These are phyloP conservation scores for Diaporthe australafricana DNA, from an alignment of 2,329 filamentous ascomycete genomes.

Conservation along the genomic window DNA sequence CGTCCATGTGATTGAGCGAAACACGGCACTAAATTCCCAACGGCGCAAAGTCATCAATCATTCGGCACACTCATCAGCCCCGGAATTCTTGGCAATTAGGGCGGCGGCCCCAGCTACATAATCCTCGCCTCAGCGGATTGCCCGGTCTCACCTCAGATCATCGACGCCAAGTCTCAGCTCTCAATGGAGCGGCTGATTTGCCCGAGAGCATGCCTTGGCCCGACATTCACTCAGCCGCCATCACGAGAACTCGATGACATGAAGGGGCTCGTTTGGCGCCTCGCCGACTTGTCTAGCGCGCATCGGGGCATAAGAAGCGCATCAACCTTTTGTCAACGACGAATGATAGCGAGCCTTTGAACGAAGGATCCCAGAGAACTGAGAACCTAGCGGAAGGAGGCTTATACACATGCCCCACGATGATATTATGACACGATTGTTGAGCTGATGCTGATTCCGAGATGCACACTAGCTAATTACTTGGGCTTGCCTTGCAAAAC, in stretches of 20 bases:
- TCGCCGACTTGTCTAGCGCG: background rate
- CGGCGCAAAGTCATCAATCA: background rate
- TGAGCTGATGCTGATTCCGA: background rate
- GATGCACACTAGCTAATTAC: background rate
- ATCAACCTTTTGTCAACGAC: background rate
- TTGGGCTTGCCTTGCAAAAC: background rate
- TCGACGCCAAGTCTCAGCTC: constrained; percentile 25
- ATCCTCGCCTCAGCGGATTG: background rate
- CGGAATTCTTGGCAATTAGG: constrained; percentile 2
- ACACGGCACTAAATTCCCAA: background rate
- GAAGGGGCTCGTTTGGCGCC: background rate
- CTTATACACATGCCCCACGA: background rate
- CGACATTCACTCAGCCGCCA: background rate
- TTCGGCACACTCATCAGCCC: background rate
- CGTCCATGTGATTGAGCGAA: constrained; percentile 7
- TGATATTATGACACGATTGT: background rate
- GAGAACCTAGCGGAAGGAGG: background rate
- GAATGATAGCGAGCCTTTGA: background rate
- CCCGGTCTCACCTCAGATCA: constrained; percentile 24
- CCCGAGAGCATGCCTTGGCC: background rate
- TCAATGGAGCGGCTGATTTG: background rate
- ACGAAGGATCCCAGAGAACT: background rate
- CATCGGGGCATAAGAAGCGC: background rate
- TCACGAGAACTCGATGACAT: background rate
- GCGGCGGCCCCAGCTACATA: constrained; percentile 3